These are phyloP conservation scores for Pythium phragmiticola DNA, from an alignment of 352 stramenopile species.

Conservation along the genomic window DNA sequence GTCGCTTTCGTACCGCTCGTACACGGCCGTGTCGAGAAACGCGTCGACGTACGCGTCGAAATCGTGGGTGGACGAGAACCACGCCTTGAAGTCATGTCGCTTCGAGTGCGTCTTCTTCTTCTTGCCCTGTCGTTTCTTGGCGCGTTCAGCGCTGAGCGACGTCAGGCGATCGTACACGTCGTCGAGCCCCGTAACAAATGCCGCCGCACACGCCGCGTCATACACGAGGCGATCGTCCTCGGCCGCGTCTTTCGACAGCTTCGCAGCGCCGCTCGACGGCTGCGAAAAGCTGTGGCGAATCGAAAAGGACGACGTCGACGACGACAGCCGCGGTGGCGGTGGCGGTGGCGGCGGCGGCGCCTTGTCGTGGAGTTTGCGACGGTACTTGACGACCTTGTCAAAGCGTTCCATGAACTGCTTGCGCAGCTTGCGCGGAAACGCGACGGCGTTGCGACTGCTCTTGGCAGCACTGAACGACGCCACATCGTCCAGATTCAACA, in stretches of 20 bases:
- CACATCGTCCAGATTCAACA: slow-evolving; percentile 66
- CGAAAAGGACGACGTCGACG: slow-evolving; percentile 14
- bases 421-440: slow-evolving; percentile 70
- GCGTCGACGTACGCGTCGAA: slow-evolving; percentile 79
- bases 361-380: slow-evolving; percentile 57
- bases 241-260: neutral
- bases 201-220: slow-evolving; percentile 51
- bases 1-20: slow-evolving; percentile 37
- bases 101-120: slow-evolving; percentile 66
- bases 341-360: neutral
- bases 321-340: neutral
- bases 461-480: slow-evolving; percentile 53
- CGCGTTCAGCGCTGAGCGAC: slow-evolving; percentile 53
- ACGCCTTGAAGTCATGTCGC: slow-evolving; percentile 80
- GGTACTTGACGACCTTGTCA: slow-evolving; percentile 63
- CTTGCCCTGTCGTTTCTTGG: slow-evolving; percentile 52
- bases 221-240: slow-evolving; percentile 62
- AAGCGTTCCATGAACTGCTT: slow-evolving; percentile 75
- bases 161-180: slow-evolving; percentile 72
- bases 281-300: slow-evolving; percentile 19
- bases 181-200: slow-evolving; percentile 52
- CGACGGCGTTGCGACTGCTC: slow-evolving; percentile 51
- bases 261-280: neutral
- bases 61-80: slow-evolving; percentile 83
- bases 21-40: slow-evolving; percentile 56